phyloP scores from a whole-genome alignment of 495 filamentous ascomycete species.

The Chaetomium fimeti region DNA sequence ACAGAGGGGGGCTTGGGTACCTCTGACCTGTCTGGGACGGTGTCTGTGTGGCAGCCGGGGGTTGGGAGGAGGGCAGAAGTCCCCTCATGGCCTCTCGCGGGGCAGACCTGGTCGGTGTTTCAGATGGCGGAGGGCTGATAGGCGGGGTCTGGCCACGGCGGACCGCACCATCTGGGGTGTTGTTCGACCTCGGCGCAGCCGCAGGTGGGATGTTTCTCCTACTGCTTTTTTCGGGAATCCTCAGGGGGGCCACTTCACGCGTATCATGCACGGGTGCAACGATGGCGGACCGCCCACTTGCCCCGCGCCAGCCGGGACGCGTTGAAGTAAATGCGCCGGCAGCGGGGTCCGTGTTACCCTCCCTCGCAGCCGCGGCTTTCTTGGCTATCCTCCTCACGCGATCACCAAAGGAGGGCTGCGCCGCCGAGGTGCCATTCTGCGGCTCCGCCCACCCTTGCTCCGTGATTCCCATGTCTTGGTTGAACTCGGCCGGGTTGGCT shows the following conservation, averaged over 20 bases:
- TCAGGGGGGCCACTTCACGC: conserved; percentile 42
- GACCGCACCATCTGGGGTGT: conserved; percentile 16
- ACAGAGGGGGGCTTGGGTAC: conserved; percentile 41
- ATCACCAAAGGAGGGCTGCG: conserved; percentile 43
- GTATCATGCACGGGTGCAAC: conserved; percentile 50
- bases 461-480: conserved; percentile 39
- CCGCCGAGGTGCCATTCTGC: conserved; percentile 20
- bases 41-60: conserved; percentile 26
- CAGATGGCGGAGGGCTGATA: conserved; percentile 37
- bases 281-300: conserved; percentile 50
- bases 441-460: conserved; percentile 28
- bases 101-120: conserved; percentile 31
- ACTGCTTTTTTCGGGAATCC: conserved; percentile 47
- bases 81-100: conserved; percentile 32
- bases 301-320: conserved; percentile 54
- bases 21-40: conserved; percentile 26
- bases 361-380: conserved; percentile 32
- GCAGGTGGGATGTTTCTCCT: conserved; percentile 36
- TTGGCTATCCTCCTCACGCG: conserved; percentile 47
- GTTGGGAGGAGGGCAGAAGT: conserved; percentile 30
- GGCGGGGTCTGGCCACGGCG: conserved; percentile 37
- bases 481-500: conserved; percentile 47
- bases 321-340: conserved; percentile 36
- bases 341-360: conserved; percentile 32
- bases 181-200: conserved; percentile 14